phyloP scores from a whole-genome alignment of 202 grass and related monocot species.

The Zoysia matrella region DNA sequence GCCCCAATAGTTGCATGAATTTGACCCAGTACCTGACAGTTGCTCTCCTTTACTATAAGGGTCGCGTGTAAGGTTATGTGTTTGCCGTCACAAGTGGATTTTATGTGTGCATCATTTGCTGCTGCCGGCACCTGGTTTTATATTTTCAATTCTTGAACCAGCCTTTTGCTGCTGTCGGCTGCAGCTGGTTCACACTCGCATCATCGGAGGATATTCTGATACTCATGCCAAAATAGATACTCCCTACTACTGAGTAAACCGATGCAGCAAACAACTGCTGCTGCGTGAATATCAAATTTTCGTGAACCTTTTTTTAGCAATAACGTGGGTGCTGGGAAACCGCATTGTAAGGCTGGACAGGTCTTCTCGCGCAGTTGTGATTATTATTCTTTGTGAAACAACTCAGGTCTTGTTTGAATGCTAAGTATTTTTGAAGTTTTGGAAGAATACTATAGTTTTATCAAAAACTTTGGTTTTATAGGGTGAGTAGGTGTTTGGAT shows the following conservation, averaged over 20 bases:
- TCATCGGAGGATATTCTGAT: not conserved
- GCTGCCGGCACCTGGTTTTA: not conserved
- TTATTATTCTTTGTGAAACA: too few relatives aligned
- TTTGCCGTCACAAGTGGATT: conserved; percentile 17
- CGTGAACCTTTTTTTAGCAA: not conserved
- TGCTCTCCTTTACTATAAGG: not conserved
- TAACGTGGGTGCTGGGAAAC: not conserved
- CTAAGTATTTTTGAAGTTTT: too few relatives aligned
- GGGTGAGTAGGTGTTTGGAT: too few relatives aligned
- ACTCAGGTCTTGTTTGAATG: too few relatives aligned
- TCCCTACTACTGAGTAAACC: too few relatives aligned
- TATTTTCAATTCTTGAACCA: not conserved
- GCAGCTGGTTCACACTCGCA: not conserved
- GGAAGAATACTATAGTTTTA: too few relatives aligned
- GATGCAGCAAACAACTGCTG: not conserved
- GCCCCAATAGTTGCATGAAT: conserved; percentile 28
- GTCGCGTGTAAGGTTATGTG: conserved; percentile 34
- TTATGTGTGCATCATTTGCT: not conserved
- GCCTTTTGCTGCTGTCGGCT: not conserved
- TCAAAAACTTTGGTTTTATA: too few relatives aligned
- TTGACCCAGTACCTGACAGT: conserved; percentile 15
- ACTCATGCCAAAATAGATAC: not conserved
- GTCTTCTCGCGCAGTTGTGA: not conserved
- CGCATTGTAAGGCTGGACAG: not conserved
- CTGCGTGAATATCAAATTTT: not conserved